Conservation (phyloP, 2,329 filamentous ascomycete species). For the Cytospora mali region DNA sequence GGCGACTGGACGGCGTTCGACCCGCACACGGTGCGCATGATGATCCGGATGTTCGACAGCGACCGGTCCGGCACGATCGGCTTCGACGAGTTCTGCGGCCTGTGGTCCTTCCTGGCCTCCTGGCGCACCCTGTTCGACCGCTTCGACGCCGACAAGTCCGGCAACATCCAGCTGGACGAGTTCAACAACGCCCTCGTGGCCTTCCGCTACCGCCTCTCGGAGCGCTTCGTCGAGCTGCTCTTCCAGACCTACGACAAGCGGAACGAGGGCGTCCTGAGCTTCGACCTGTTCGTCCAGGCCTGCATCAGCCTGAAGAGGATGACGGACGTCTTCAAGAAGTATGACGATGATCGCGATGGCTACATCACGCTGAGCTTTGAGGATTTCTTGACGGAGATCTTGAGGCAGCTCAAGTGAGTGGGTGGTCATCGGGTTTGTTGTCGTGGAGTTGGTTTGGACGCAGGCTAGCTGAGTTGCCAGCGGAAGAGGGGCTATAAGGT, state of each 20-base stretch:
- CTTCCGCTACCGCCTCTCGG: constrained; percentile 89
- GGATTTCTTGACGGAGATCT: constrained; percentile 73
- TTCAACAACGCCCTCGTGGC: constrained; percentile 89
- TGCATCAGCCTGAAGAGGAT: constrained; percentile 97
- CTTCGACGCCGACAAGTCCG: constrained; percentile 85
- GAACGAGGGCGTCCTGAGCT: constrained; percentile 73
- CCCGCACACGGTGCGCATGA: constrained; percentile 92
- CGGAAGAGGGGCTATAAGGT: not conserved
- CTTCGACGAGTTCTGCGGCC: constrained; percentile 92
- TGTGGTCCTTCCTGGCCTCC: constrained; percentile 94
- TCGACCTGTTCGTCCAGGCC: constrained; percentile 96
- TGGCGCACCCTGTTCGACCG: constrained; percentile 95
- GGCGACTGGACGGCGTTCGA: constrained; percentile 95
- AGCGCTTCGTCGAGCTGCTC: constrained; percentile 79
- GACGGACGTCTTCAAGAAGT: constrained; percentile 99
- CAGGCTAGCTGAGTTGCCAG: not conserved
- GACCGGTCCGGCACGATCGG: constrained; percentile 87
- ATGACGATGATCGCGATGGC: constrained; percentile 94
- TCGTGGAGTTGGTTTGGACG: not conserved
- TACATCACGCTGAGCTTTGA: constrained; percentile 85
- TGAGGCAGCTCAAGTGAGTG: constrained; percentile 60
- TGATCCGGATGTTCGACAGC: constrained; percentile 99
- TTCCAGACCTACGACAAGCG: constrained; percentile 89
- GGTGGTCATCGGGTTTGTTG: not conserved
- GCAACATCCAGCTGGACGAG: constrained; percentile 83